phyloP scores from a whole-genome alignment of 2,329 filamentous ascomycete genomes.

The Alternaria infectoria region DNA sequence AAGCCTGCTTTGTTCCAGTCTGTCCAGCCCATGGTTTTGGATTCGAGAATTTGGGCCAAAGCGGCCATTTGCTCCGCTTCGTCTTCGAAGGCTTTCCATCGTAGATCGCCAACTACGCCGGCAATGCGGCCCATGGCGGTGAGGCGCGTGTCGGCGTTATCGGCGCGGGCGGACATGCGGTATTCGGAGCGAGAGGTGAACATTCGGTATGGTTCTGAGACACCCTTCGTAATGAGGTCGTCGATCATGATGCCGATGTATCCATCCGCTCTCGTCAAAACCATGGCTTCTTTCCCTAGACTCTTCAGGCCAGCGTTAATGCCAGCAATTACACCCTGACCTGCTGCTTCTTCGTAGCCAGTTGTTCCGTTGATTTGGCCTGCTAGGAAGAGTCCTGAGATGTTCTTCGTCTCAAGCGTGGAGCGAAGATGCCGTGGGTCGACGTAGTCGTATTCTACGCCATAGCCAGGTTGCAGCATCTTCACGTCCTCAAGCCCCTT shows the following conservation, averaged over 20 bases:
- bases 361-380: conserved; percentile 99
- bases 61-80: conserved; percentile 71
- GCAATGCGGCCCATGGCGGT: conserved; percentile 77
- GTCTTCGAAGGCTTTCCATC: conserved; percentile 75
- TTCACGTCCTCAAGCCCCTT: conserved; percentile 84
- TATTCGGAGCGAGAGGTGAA: conserved; percentile 97
- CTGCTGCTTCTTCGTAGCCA: conserved; percentile 96
- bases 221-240: conserved; percentile 94
- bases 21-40: conserved; percentile 63
- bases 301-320: conserved; percentile 91
- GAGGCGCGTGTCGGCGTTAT: conserved; percentile 90
- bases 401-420: conserved; percentile 93
- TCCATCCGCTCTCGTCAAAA: conserved; percentile 80
- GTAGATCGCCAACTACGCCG: conserved; percentile 77
- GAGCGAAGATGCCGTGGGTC: conserved; percentile 86
- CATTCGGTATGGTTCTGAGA: conserved; percentile 97
- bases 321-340: conserved; percentile 89
- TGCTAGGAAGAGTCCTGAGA: conserved; percentile 85
- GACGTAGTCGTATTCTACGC: conserved; percentile 98
- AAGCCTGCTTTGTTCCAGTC: conserved; percentile 76
- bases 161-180: conserved; percentile 86
- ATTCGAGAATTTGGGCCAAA: conserved; percentile 67
- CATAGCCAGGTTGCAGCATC: conserved; percentile 95
- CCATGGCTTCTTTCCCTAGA: conserved; percentile 67
- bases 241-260: conserved; percentile 99